A percentile compares a stretch with the other conserved stretches of the same genome.
These are phyloP conservation scores for Cyclotella choctawhatcheeana DNA, from an alignment of 108 stramenopile species.

Conservation along the genomic window DNA sequence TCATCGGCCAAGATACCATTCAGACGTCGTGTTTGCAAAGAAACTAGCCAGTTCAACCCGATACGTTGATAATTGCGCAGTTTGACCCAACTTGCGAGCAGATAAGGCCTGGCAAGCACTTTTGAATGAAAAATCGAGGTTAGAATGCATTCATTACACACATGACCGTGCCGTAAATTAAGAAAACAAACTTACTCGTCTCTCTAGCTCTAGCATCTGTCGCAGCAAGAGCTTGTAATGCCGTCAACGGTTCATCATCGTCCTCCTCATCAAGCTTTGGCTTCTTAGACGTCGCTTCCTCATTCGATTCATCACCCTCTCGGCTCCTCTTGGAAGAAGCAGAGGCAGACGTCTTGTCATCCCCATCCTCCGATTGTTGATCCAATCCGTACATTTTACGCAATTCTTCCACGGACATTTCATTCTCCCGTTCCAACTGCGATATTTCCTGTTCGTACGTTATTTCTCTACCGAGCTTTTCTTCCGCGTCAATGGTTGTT, in stretches of 20 bases:
- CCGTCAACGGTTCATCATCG: slow-evolving; percentile 34
- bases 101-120: slow-evolving; percentile 77
- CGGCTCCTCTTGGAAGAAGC: slow-evolving; percentile 35
- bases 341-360: slow-evolving; percentile 9
- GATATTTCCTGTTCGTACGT: slow-evolving; percentile 71
- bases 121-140: slow-evolving; percentile 28
- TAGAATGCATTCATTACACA: too few relatives aligned
- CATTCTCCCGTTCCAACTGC: slow-evolving; percentile 65
- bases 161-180: background rate
- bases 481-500: slow-evolving; percentile 79
- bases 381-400: slow-evolving; percentile 60
- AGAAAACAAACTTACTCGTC: slow-evolving; percentile 2
- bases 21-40: slow-evolving; percentile 90
- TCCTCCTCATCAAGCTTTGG: slow-evolving; percentile 14
- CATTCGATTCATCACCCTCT: slow-evolving; percentile 7
- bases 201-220: slow-evolving; percentile 65
- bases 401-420: slow-evolving; percentile 82
- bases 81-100: slow-evolving; percentile 82
- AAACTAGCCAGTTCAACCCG: slow-evolving; percentile 97
- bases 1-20: slow-evolving; percentile 99
- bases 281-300: slow-evolving; percentile 35
- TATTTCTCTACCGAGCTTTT: slow-evolving; percentile 73
- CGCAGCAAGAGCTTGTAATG: slow-evolving; percentile 51
- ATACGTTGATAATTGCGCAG: slow-evolving; percentile 95
- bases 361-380: background rate